Evolutionary conservation across 108 stramenopile species (phyloP), one percentile per base, ranked within the genome.

Genomic region (Cyclotella kingstonii): DNA sequence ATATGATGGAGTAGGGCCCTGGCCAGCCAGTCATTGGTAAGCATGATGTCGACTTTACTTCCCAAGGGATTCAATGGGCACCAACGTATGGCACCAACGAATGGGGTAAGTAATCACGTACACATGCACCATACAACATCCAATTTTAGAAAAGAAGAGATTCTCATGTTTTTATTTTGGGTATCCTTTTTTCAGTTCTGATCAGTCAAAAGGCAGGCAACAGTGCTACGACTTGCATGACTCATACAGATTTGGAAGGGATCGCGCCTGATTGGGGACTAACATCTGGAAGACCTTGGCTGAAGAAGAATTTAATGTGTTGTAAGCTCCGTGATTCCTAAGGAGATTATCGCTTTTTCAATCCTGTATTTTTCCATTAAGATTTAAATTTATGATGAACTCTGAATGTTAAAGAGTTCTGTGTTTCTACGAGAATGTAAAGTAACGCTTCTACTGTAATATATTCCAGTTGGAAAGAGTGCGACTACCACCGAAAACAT

Each of bases 271-370:
- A 27, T n/a, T 73, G 72, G 72, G 72, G 72, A 9, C 30, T 53
- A 36, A 51, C 63, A 43, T 41, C 21, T 23, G 72, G 52, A 14
- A 29, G 28, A 27, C 39, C 46, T 43, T 46, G 51, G 55, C 15
- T 63, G 31, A 73, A 73, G 35, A 59, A 73, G 28, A 36, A 73
- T 39, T 30, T 73, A 27, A 28, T 73, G 57, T 73, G 72, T 30
- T 73, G 72, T 28, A 59, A 38, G n/a, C n/a, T n/a, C n/a, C n/a
- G n/a, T n/a, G n/a, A n/a, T n/a, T n/a, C n/a, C n/a, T n/a, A n/a
- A n/a, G n/a, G n/a, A n/a, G n/a, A n/a, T n/a, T n/a, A n/a, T n/a
- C n/a, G n/a, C n/a, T n/a, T n/a, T n/a, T n/a, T n/a, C n/a, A n/a
- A n/a, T n/a, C n/a, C n/a, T n/a, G n/a, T n/a, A n/a, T n/a, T n/a